These are phyloP conservation scores for Warburgia ugandensis DNA, from an alignment of 164 flowering plant genomes.

Conservation along the genomic window DNA sequence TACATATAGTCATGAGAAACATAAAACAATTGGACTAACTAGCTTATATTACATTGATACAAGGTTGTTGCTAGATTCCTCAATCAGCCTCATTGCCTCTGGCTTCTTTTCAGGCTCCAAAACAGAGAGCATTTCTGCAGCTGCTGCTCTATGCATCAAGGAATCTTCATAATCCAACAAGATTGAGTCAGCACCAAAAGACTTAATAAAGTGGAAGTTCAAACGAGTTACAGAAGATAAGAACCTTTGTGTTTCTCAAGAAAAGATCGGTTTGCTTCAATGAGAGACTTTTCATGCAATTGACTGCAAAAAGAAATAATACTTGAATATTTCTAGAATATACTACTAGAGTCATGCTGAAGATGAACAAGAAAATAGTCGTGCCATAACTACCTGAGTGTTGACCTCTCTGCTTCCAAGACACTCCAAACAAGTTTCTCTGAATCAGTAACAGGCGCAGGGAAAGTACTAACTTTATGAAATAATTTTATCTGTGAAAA, in stretches of 20 bases:
- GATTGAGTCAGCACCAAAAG: neutral
- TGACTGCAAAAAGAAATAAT: constrained; percentile 23
- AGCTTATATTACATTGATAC: constrained; percentile 46
- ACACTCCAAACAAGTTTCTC: constrained; percentile 83
- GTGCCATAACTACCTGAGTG: constrained; percentile 64
- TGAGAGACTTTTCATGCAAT: constrained; percentile 60
- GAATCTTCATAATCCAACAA: constrained; percentile 51
- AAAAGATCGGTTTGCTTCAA: constrained; percentile 64
- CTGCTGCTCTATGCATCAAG: constrained; percentile 94
- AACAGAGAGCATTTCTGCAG: constrained; percentile 69
- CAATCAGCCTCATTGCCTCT: constrained; percentile 71
- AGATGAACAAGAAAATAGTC: too few species aligned
- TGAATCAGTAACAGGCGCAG: constrained; percentile 60
- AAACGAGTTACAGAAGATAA: neutral
- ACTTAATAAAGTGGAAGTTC: neutral
- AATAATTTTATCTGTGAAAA: constrained; percentile 69
- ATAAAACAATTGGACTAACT: too few species aligned
- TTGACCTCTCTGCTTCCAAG: constrained; percentile 70
- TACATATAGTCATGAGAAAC: too few species aligned
- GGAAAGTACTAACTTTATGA: constrained; percentile 52
- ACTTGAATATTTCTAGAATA: too few species aligned
- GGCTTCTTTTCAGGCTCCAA: constrained; percentile 66
- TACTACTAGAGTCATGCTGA: too few species aligned
- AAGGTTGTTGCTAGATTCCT: constrained; percentile 50
- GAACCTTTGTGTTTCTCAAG: constrained; percentile 75